phyloP scores from a whole-genome alignment of 2,329 filamentous ascomycete species.

The Diaporthe citri region DNA sequence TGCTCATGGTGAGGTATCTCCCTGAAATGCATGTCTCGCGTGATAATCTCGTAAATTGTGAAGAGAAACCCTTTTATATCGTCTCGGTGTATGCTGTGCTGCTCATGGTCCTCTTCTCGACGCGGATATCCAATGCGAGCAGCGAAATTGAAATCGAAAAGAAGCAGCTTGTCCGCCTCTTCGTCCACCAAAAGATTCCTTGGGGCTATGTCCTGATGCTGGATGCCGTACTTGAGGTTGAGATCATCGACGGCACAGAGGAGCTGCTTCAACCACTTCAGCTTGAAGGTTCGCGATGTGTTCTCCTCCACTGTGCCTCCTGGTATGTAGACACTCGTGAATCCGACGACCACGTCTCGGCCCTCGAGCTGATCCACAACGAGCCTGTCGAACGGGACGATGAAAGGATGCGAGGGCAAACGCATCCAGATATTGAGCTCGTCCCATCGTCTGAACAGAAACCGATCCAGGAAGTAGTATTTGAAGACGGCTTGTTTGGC shows the following conservation, averaged over 20 bases:
- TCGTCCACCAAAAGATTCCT: conserved; percentile 53
- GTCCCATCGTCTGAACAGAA: conserved; percentile 44
- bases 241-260: conserved; percentile 51
- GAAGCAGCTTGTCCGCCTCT: conserved; percentile 47
- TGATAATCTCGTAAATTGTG: conserved; percentile 52
- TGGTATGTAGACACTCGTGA: conserved; percentile 48
- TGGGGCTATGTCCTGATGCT: conserved; percentile 53
- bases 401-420: conserved; percentile 51
- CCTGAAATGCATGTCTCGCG: conserved; percentile 44
- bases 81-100: conserved; percentile 43
- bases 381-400: conserved; percentile 51
- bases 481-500: conserved; percentile 47
- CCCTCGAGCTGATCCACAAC: conserved; percentile 50
- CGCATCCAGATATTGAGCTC: conserved; percentile 52
- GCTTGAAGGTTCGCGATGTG: conserved; percentile 48
- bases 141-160: conserved; percentile 53
- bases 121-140: conserved; percentile 43
- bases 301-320: conserved; percentile 51
- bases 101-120: not conserved
- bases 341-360: conserved; percentile 42
- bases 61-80: conserved; percentile 52
- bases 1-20: conserved; percentile 45
- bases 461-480: conserved; percentile 45
- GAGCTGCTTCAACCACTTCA: conserved; percentile 53
- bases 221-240: conserved; percentile 52